Conservation (phyloP, 2,329 filamentous ascomycete species). For the Fusarium gaditjirri region DNA sequence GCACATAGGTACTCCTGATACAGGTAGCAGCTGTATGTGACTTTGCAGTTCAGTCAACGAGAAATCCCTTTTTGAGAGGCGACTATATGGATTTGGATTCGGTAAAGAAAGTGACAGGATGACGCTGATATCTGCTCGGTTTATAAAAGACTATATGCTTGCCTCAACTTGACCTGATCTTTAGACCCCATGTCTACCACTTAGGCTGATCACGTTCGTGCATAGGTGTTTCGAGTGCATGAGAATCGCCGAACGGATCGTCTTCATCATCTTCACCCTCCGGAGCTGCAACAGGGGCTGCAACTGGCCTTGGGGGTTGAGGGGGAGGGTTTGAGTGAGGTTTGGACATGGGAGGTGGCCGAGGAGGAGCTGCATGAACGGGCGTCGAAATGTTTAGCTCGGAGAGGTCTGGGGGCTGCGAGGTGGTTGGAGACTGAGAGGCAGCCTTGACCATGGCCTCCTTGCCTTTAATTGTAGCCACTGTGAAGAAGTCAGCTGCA, state of each 20-base stretch:
- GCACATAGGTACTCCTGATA: neutral
- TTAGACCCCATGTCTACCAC: slow-evolving; percentile 38
- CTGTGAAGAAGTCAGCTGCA: slow-evolving; percentile 49
- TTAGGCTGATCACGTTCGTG: slow-evolving; percentile 46
- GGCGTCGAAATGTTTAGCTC: slow-evolving; percentile 56
- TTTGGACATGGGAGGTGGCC: slow-evolving; percentile 43
- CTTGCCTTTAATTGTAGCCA: slow-evolving; percentile 64
- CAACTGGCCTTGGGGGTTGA: slow-evolving; percentile 33
- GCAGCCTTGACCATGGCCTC: slow-evolving; percentile 56
- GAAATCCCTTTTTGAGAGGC: neutral
- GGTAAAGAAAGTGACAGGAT: neutral
- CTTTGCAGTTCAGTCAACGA: neutral
- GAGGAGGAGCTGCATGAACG: slow-evolving; percentile 58
- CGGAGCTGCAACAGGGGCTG: slow-evolving; percentile 46
- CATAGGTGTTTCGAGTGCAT: slow-evolving; percentile 65
- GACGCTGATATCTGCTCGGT: neutral
- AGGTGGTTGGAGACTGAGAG: slow-evolving; percentile 52
- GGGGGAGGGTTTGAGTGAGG: slow-evolving; percentile 31
- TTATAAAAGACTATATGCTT: neutral
- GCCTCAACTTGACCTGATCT: neutral
- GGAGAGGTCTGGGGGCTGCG: slow-evolving; percentile 56
- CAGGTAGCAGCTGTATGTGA: neutral
- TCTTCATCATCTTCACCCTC: slow-evolving; percentile 83
- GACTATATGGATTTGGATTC: neutral
- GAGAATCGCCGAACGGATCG: slow-evolving; percentile 86